Evolutionary conservation across 164 flowering plant species (phyloP), one percentile per base, ranked within the genome.

Genomic region (Houttuynia cordata): DNA sequence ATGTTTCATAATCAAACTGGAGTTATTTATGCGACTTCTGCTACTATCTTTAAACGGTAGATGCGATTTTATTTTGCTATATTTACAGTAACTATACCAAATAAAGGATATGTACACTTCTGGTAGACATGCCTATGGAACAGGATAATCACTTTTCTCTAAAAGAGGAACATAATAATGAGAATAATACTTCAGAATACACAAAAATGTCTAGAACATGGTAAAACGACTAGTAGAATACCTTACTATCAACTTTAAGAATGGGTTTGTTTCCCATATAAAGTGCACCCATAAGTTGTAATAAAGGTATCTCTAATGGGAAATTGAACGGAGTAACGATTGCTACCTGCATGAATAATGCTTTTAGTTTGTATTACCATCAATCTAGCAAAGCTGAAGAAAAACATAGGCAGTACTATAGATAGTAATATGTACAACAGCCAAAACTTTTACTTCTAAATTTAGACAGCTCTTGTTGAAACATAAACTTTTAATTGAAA

Each of bases 241-340:
- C 99, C 96, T 94, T 94, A 81, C 96, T 86, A 66, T 94, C 99
- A 62, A 94, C 97, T 81, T 94, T 94, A 59, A 94, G 84, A 68
- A 83, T 53, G 24, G 95, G 90, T 67, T 88, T 94, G 79, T 94
- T 94, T 61, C 97, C 99, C 99, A 94, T 94, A 66, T 91, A 94
- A 58, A 94, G 89, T 51, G 99, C 96, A 55, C 99, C 99, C 99
- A 94, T 94, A 81, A 94, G 67, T 72, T 94, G 99, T 66, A 94
- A 85, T 23, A 82, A 62, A 34, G 99, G 99, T 73, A 94, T 94
- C 79, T 94, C 99, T 22, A 94, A 67, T 41, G 99, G 97, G 59
- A 94, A 91, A 76, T 94, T 94, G 78, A 94, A 94, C 19, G 99
- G 99, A 65, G 99, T 88, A 49, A 93, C 53, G 52, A 93, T 81